phyloP scores from a whole-genome alignment of 768 basidiomycete genomes.

The Tulasnella sp. region DNA sequence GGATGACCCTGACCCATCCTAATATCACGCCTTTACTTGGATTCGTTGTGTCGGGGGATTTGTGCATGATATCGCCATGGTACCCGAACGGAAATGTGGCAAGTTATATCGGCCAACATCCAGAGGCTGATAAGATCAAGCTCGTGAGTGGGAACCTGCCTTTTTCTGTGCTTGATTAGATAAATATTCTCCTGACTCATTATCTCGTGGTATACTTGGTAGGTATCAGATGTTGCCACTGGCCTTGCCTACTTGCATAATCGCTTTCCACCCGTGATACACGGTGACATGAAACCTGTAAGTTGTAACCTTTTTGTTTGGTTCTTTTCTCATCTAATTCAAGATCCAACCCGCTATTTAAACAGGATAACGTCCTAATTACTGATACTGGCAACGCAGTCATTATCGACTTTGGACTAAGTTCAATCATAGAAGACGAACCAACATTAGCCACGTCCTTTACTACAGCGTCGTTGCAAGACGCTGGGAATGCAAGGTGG shows the following conservation, averaged over 20 bases:
- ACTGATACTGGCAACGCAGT: not conserved
- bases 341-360: no score
- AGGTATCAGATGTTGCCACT: not conserved
- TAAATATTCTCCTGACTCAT: no score
- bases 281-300: constrained; percentile 17
- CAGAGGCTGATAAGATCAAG: not conserved
- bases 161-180: no score
- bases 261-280: not conserved
- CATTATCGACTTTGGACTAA: constrained; percentile 5
- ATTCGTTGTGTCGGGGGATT: not conserved
- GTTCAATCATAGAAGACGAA: constrained; percentile 2
- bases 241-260: not conserved
- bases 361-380: constrained; percentile 6
- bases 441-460: not conserved
- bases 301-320: no score
- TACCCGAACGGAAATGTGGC: not conserved
- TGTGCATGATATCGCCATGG: not conserved
- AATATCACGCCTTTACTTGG: not conserved
- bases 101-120: not conserved
- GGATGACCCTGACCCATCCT: constrained; percentile 1
- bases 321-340: no score
- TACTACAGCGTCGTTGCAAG: not conserved
- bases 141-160: no score
- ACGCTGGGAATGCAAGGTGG: constrained; percentile 15
- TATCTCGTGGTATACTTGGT: no score